Evolutionary conservation across 106 monocot species (phyloP), one percentile per base, ranked within the genome.

Genomic region (Apostasia shenzhenica): DNA sequence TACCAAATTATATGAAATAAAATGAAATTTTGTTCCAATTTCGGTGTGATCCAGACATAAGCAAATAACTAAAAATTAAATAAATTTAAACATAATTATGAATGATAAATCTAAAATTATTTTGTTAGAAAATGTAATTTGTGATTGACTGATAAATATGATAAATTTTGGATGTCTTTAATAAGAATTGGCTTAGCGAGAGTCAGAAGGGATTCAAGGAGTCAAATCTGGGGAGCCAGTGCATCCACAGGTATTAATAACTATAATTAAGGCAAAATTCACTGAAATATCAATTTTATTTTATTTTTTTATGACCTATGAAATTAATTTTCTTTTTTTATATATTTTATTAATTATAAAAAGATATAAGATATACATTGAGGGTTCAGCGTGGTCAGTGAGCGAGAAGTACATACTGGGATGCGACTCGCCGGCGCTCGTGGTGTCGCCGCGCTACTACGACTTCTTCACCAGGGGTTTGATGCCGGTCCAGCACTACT

Each of bases 351-450:
- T 14, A 43, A 67, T 5, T 10, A 69, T 12, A 10, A 69, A 69
- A 7, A 91, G 91, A 71, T 90, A 87, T 68, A 94, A 90, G 73
- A 87, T 94, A n/a, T 94, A 90, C 48, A 81, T 90, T 7, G 94
- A 94, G 66, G 94, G 94, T 0, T 57, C 66, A 3, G 75, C 90
- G 13, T 94, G 90, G 94, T 94, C 90, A 3, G 94, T 90, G 67
- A 94, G 94, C 46, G 79, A 87, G 73, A 94, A 94, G 69, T 87
- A 94, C 68, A 87, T 94, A 43, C 53, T 94, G 63, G 89, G 84
- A 9, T 94, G 94, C 10, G 80, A 90, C 52, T 90, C 94, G 6
- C 48, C 80, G 38, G 9, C 82, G 2, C 58, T 94, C 40, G 8
- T 84, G 1, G 77, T 94, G 40, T 69, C 50, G 40, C 82, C 90